Percentiles rank a stretch among this genome's conserved stretches.
These are phyloP conservation scores for Gloeopeniophorella convolvens DNA, from an alignment of 768 basidiomycete genomes.

Conservation along the genomic window DNA sequence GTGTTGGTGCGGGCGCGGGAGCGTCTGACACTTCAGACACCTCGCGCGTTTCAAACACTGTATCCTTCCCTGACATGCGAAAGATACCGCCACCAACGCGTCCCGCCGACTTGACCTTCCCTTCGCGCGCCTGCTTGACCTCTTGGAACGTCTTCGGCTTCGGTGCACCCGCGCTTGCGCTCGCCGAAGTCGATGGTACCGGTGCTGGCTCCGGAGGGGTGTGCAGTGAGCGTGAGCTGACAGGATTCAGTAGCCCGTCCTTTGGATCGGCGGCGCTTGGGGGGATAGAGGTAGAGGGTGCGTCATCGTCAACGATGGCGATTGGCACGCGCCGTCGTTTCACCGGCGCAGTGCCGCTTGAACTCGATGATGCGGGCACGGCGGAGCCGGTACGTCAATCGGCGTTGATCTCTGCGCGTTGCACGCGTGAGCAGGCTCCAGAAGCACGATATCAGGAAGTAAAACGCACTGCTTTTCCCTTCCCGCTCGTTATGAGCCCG, in stretches of 20 bases:
- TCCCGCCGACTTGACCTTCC: conserved; percentile 29
- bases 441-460: neutral
- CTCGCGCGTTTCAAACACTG: conserved; percentile 40
- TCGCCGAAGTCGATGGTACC: conserved; percentile 7
- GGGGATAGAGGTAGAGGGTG: conserved; percentile 11
- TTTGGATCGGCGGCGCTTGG: neutral
- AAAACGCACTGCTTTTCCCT: conserved; percentile 24
- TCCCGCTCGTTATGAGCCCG: conserved; percentile 32
- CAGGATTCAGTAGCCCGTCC: conserved; percentile 16
- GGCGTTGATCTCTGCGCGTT: conserved; percentile 25
- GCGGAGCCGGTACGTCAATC: conserved; percentile 20
- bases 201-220: conserved; percentile 6
- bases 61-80: conserved; percentile 53
- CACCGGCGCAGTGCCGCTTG: neutral
- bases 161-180: conserved; percentile 14
- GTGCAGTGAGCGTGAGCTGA: conserved; percentile 16
- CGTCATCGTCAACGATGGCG: conserved; percentile 41
- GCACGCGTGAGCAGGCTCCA: neutral
- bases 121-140: conserved; percentile 51
- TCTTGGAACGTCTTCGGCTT: conserved; percentile 42
- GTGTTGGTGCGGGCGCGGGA: neutral
- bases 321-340: conserved; percentile 61
- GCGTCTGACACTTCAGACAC: neutral
- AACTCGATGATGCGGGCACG: neutral
- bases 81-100: conserved; percentile 70